Percentiles rank a stretch among this genome's conserved stretches.
phyloP scores from a whole-genome alignment of 768 basidiomycete species.

The Pilatotrama ljubarskyi region DNA sequence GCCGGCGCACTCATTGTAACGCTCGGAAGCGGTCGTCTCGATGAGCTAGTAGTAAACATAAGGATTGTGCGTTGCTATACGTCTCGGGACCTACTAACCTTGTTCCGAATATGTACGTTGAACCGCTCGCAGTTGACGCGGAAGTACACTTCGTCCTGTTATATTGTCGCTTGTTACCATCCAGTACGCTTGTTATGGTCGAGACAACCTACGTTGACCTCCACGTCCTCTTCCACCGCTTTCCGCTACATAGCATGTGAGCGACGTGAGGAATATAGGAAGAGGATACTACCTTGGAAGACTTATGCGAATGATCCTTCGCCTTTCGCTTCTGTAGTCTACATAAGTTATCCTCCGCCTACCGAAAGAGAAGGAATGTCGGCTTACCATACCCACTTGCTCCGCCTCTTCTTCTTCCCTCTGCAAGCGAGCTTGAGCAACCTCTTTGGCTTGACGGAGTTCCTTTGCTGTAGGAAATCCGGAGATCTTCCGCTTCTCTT shows the following conservation, averaged over 20 bases:
- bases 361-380: no score
- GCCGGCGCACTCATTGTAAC: slow-evolving; percentile 77
- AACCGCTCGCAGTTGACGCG: slow-evolving; percentile 90
- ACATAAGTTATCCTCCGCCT: slow-evolving; percentile 10
- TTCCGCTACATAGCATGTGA: slow-evolving; percentile 39
- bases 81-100: slow-evolving; percentile 45
- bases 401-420: slow-evolving; percentile 75
- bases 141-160: slow-evolving; percentile 72
- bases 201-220: slow-evolving; percentile 60
- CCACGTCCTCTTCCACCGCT: slow-evolving; percentile 50
- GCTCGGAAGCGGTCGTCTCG: slow-evolving; percentile 69
- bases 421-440: slow-evolving; percentile 61
- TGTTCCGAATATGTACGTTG: slow-evolving; percentile 83
- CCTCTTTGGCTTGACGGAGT: slow-evolving; percentile 68
- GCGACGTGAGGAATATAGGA: neutral
- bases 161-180: neutral
- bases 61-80: neutral
- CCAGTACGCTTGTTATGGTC: no score
- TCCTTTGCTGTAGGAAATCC: slow-evolving; percentile 84
- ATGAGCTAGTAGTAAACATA: slow-evolving; percentile 56
- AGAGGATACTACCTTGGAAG: slow-evolving; percentile 49
- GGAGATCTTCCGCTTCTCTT: slow-evolving; percentile 70
- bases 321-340: slow-evolving; percentile 61
- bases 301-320: slow-evolving; percentile 48
- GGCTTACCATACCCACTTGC: slow-evolving; percentile 68